These are phyloP conservation scores for Picea sitchensis DNA, from an alignment of 75 land plant genomes.

Conservation along the genomic window DNA sequence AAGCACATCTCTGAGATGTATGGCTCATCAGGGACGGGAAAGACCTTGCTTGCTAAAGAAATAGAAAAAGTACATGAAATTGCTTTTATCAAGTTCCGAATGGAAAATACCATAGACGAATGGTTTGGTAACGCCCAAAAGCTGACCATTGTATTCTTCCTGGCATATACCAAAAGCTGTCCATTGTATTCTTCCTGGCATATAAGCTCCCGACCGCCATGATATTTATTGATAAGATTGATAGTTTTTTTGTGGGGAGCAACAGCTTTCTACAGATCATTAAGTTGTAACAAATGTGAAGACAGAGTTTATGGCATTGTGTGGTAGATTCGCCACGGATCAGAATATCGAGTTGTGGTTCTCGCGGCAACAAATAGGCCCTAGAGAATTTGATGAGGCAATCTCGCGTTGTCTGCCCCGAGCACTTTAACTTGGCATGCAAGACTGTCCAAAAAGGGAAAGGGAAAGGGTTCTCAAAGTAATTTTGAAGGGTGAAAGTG, in stretches of 20 bases:
- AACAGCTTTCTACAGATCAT: conserved; percentile 40
- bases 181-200: too few species aligned
- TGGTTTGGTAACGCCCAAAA: too few species aligned
- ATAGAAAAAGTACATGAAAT: too few species aligned
- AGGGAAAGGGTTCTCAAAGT: conserved; percentile 35
- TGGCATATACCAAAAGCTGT: too few species aligned
- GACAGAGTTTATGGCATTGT: conserved; percentile 59
- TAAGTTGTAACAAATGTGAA: conserved; percentile 56
- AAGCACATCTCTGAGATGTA: too few species aligned
- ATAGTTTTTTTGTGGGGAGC: conserved; percentile 42
- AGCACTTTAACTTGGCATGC: conserved; percentile 58
- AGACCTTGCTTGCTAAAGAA: too few species aligned
- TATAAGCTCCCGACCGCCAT: too few species aligned
- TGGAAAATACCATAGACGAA: too few species aligned
- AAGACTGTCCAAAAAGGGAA: conserved; percentile 20
- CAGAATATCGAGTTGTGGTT: conserved; percentile 55
- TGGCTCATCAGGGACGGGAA: too few species aligned
- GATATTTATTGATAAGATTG: conserved; percentile 34
- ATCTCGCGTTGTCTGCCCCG: conserved; percentile 51
- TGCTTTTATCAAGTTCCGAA: too few species aligned
- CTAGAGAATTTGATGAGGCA: conserved; percentile 52
- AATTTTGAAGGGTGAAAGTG: conserved; percentile 48
- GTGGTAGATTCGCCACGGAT: conserved; percentile 58
- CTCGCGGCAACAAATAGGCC: conserved; percentile 59
- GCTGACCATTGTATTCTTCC: too few species aligned